These are phyloP conservation scores for Magnaporthiopsis rhizophila DNA, from an alignment of 2,329 filamentous ascomycete genomes.

Conservation along the genomic window DNA sequence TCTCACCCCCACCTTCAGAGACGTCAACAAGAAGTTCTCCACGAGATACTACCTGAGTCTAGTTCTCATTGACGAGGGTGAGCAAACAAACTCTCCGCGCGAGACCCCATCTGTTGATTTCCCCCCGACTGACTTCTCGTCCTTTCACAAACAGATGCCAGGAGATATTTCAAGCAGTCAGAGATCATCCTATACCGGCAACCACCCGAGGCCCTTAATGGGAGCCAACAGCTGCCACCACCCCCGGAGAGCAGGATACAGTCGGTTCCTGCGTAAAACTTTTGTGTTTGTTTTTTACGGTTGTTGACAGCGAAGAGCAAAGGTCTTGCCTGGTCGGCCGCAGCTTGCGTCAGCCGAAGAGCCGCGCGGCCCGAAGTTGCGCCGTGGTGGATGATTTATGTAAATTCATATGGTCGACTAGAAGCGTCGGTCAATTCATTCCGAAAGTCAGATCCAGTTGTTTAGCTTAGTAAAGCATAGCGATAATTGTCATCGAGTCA, in stretches of 20 bases:
- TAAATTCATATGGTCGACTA: not conserved
- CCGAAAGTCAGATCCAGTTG: not conserved
- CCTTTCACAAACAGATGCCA: conserved; percentile 57
- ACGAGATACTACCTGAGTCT: conserved; percentile 95
- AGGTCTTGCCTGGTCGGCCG: no score
- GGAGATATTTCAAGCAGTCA: conserved; percentile 97
- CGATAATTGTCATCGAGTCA: not conserved
- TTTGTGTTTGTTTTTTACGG: not conserved
- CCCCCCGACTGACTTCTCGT: no score
- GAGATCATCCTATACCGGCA: conserved; percentile 97
- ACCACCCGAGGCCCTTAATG: conserved; percentile 47
- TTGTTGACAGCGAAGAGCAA: not conserved
- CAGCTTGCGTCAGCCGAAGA: not conserved
- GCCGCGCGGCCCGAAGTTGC: not conserved
- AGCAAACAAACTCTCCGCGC: conserved; percentile 10
- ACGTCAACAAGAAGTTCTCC: conserved; percentile 99
- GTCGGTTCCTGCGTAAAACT: conserved; percentile 25
- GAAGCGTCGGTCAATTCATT: not conserved
- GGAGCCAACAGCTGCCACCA: conserved; percentile 25
- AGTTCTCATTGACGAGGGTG: conserved; percentile 91
- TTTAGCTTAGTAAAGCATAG: not conserved
- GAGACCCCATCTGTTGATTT: conserved; percentile 5
- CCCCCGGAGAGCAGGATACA: conserved; percentile 38
- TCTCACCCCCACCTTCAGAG: conserved; percentile 93
- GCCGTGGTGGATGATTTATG: not conserved